A percentile compares a stretch with the other conserved stretches of the same genome.
Conservation (phyloP, 106 monocot genomes). For the Cymbidium sinense region DNA sequence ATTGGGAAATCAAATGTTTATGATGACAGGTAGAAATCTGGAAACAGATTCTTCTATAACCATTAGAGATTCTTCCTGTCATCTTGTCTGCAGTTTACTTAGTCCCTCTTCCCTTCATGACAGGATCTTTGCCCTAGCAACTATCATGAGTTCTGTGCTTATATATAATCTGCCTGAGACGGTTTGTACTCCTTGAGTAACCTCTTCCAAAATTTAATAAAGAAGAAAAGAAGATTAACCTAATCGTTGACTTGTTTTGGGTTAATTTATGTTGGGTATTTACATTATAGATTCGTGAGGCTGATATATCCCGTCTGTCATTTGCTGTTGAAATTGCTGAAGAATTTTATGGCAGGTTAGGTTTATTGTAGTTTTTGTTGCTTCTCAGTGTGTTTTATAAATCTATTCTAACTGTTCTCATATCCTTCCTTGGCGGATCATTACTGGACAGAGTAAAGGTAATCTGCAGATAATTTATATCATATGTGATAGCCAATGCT, state of each 20-base stretch:
- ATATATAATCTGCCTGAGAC: constrained; percentile 86
- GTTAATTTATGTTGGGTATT: constrained; percentile 3
- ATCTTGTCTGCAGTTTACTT: neutral
- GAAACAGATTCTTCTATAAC: neutral
- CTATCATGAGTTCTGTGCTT: constrained; percentile 81
- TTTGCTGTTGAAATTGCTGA: constrained; percentile 99
- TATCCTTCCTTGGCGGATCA: constrained; percentile 11
- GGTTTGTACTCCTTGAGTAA: constrained; percentile 36
- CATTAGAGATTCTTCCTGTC: neutral
- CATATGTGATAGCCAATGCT: neutral
- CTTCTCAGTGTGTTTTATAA: constrained; percentile 6
- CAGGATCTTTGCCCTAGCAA: constrained; percentile 98
- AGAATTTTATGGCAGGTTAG: constrained; percentile 97
- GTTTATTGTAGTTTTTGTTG: constrained; percentile 4
- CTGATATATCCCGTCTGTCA: constrained; percentile 84
- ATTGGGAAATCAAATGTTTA: constrained; percentile 99
- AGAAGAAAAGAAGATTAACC: neutral
- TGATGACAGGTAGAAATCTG: constrained; percentile 76
- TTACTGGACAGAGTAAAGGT: constrained; percentile 74
- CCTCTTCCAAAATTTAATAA: constrained; percentile 7
- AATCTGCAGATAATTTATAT: constrained; percentile 13
- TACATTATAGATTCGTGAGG: constrained; percentile 66
- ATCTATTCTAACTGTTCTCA: constrained; percentile 21
- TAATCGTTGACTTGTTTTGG: neutral
- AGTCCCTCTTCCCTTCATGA: neutral